Evolutionary conservation across 192 early-diverging fungal genomes (phyloP).

Genomic region (Linnemannia hyalina): DNA sequence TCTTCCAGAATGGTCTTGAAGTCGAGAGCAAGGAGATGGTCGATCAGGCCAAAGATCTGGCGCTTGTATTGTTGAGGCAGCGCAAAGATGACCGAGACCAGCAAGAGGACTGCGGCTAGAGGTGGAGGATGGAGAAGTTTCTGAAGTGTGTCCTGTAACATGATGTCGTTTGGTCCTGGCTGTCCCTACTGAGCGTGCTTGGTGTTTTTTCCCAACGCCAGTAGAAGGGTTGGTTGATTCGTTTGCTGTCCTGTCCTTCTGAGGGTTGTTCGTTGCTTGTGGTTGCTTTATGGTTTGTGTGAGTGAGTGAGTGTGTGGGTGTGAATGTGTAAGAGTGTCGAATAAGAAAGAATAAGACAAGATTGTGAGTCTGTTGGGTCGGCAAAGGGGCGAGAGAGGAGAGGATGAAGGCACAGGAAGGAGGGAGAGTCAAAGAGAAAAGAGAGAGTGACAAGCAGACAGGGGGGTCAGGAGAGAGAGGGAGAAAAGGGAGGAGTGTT

Average conservation of each 20-base stretch:
- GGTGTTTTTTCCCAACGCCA: too few species aligned
- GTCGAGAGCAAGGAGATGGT: constrained; percentile 30
- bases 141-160: constrained; percentile 46
- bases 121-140: constrained; percentile 49
- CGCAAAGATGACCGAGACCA: constrained; percentile 31
- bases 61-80: constrained; percentile 30
- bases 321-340: background rate
- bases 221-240: background rate
- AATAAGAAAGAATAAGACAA: background rate
- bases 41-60: constrained; percentile 22
- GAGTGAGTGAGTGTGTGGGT: background rate
- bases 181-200: too few species aligned
- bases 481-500: background rate
- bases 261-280: background rate
- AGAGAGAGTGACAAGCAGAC: background rate
- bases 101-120: constrained; percentile 29
- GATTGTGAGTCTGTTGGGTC: background rate
- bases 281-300: background rate
- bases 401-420: background rate
- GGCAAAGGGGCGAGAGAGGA: background rate
- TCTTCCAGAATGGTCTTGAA: constrained; percentile 16
- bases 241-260: background rate
- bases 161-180: constrained; percentile 1
- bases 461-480: background rate
- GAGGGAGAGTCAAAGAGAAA: background rate